phyloP scores from a whole-genome alignment of 306 rosid species.

The Dryas octopetala region DNA sequence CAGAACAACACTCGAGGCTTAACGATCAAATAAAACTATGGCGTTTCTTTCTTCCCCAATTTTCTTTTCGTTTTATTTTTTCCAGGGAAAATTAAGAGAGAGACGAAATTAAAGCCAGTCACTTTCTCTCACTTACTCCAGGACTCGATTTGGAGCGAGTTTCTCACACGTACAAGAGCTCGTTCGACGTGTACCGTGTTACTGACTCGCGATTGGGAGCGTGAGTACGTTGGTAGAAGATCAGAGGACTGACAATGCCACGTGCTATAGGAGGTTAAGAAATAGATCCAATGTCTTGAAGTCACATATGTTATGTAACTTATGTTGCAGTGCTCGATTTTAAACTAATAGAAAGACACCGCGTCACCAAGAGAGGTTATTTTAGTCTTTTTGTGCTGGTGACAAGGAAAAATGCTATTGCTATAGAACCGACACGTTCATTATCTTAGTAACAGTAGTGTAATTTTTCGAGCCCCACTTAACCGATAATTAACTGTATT shows the following conservation, averaged over 20 bases:
- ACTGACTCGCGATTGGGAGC: too few relatives aligned
- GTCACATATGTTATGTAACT: not conserved
- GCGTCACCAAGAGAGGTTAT: not conserved
- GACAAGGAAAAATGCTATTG: not conserved
- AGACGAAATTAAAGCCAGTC: not conserved
- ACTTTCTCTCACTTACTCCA: slow-evolving; percentile 7
- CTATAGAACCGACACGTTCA: not conserved
- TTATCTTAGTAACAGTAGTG: too few relatives aligned
- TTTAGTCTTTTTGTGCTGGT: not conserved
- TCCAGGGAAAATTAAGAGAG: not conserved
- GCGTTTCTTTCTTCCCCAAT: not conserved
- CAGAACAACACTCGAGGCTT: not conserved
- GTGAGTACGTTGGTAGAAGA: too few relatives aligned
- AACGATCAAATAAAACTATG: not conserved
- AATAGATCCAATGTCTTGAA: not conserved
- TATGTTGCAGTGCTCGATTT: not conserved
- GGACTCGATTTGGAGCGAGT: not conserved
- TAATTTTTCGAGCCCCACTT: too few relatives aligned
- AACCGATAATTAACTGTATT: too few relatives aligned
- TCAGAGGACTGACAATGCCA: not conserved
- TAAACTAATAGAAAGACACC: not conserved
- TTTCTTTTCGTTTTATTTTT: not conserved
- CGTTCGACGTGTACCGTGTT: not conserved
- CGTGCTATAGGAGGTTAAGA: not conserved
- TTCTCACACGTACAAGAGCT: not conserved